These are phyloP conservation scores for Tolypocladium cylindrosporum DNA, from an alignment of 2,329 filamentous ascomycete genomes.

Conservation along the genomic window DNA sequence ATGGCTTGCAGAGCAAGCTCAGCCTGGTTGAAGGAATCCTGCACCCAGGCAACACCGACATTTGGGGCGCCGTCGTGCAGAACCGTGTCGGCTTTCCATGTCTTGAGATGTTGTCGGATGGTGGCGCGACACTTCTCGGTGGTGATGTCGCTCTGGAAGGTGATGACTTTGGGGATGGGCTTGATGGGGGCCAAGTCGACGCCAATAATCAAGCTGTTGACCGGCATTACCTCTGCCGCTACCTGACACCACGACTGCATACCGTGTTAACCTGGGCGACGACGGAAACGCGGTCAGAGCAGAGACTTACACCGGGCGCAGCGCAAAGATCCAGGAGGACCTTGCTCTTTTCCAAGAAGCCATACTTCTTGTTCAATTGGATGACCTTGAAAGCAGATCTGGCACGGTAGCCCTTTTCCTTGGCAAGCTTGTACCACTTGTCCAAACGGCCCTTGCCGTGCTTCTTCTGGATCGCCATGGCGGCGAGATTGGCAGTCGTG, in stretches of 20 bases:
- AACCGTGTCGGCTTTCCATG: constrained; percentile 91
- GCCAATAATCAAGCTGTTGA: constrained; percentile 81
- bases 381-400: constrained; percentile 97
- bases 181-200: constrained; percentile 95
- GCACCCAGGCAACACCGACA: constrained; percentile 94
- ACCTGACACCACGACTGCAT: constrained; percentile 87
- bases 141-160: constrained; percentile 96
- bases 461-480: constrained; percentile 97
- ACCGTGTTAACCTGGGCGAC: neutral
- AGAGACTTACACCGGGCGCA: constrained; percentile 68
- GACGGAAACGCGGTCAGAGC: neutral
- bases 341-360: constrained; percentile 93
- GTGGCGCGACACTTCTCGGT: constrained; percentile 92
- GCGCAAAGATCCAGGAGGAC: constrained; percentile 96
- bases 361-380: constrained; percentile 98
- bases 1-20: constrained; percentile 84
- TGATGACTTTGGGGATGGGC: constrained; percentile 84
- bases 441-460: constrained; percentile 96
- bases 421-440: constrained; percentile 97
- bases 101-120: constrained; percentile 82
- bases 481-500: constrained; percentile 5
- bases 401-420: constrained; percentile 95
- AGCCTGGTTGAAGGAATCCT: constrained; percentile 96
- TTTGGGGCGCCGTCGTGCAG: constrained; percentile 96
- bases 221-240: constrained; percentile 88